Evolutionary conservation across 208 protist species (phyloP), one percentile per base, ranked within the genome.

Genomic region (Crithidia expoeki): DNA sequence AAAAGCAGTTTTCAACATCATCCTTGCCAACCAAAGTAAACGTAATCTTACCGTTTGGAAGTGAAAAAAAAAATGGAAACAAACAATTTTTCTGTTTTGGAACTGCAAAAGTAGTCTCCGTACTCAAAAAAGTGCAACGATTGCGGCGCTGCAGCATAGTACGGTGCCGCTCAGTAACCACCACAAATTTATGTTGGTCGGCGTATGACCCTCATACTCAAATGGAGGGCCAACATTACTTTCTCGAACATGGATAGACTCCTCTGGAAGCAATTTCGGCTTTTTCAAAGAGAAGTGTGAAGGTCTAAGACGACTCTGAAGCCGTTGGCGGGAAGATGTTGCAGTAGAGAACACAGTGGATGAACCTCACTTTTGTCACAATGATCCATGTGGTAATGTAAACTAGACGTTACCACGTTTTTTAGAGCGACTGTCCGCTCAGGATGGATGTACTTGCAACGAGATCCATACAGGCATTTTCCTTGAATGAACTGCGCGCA

Each of bases 401-500:
- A 55, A 17, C 56, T 86, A 7, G 65, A 74, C 2, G 73, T 63
- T 4, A 76, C 72, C 6, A 70, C 68, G 32, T 86, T 84, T 44
- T 61, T 68, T 30, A 84, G 59, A 11, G 79, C 74, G 23, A 68
- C 28, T 12, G 79, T 86, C 4, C 73, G 56, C 44, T 87, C 78
- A 1, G 82, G 82, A n/a, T 87, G 82, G 34, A 84, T 79, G 40
- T 84, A 84, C 63, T 82, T 84, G 66, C 82, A 87, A 23, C 82
- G 69, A 25, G 82, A 87, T 1, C 82, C 82, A 51, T 87, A 87
- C 33, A 72, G 42, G 40, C 82, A 87, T 25, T 72, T 73, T 25
- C 82, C 82, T 21, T 82, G 68, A 65, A 87, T 73, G 55, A 79
- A 87, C 49, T 81, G 82, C 32, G 79, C 66, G 50, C 82, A 87